phyloP scores from a whole-genome alignment of 2,329 filamentous ascomycete species.

The Colletotrichum liaoningense region DNA sequence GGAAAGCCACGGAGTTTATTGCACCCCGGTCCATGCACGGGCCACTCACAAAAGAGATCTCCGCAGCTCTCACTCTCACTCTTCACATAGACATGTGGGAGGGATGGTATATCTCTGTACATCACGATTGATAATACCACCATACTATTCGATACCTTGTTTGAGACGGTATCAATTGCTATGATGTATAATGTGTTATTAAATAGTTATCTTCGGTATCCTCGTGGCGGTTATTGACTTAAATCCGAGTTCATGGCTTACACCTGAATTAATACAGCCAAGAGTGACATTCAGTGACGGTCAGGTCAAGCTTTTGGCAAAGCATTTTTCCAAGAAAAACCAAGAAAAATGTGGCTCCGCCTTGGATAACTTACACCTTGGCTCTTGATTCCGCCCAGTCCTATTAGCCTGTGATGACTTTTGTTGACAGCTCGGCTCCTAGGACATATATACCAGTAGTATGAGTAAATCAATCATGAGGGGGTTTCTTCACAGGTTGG shows the following conservation, averaged over 20 bases:
- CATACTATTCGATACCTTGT: neutral
- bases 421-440: neutral
- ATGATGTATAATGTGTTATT: neutral
- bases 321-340: slow-evolving; percentile 25
- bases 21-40: slow-evolving; percentile 10
- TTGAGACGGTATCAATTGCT: neutral
- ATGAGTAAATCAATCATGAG: too few relatives aligned
- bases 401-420: neutral
- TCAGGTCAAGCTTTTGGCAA: slow-evolving; percentile 31
- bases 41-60: slow-evolving; percentile 18
- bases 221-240: too few relatives aligned
- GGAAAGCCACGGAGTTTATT: slow-evolving; percentile 5
- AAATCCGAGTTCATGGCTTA: neutral
- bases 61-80: neutral
- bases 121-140: neutral
- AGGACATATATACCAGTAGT: too few relatives aligned
- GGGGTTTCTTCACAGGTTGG: neutral
- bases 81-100: neutral
- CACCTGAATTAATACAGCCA: neutral
- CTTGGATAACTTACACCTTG: neutral
- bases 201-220: neutral
- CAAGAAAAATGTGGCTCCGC: neutral
- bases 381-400: neutral
- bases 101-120: neutral
- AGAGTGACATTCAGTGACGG: neutral